Evolutionary conservation across 129 eudicot genomes (phyloP).

Genomic region (Kitagawia praeruptora): DNA sequence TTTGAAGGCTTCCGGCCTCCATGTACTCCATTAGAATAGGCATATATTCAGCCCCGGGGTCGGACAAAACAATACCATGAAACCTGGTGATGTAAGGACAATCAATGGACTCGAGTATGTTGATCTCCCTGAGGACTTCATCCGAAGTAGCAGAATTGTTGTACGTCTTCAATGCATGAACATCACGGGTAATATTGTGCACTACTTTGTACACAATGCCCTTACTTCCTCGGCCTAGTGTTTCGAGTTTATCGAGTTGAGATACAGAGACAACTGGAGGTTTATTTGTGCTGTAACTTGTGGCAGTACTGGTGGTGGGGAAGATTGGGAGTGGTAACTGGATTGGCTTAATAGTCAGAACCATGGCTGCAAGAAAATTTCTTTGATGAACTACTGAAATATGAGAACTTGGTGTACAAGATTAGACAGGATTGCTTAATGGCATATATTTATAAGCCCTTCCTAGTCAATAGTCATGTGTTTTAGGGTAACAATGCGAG

Average conservation of each 20-base stretch:
- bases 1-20: too few relatives aligned
- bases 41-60: too few relatives aligned
- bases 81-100: too few relatives aligned
- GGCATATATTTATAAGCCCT: too few relatives aligned
- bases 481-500: not conserved
- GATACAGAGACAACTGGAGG: not conserved
- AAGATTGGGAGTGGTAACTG: not conserved
- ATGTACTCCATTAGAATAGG: too few relatives aligned
- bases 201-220: slow-evolving; percentile 9
- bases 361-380: not conserved
- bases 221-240: not conserved
- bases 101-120: too few relatives aligned
- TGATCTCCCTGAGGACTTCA: too few relatives aligned
- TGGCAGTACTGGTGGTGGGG: not conserved
- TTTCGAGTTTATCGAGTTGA: not conserved
- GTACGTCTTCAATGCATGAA: slow-evolving; percentile 18
- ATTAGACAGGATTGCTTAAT: not conserved
- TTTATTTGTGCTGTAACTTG: not conserved
- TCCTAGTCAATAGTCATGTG: too few relatives aligned
- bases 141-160: too few relatives aligned
- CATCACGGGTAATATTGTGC: not conserved
- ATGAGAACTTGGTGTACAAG: not conserved
- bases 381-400: too few relatives aligned
- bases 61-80: too few relatives aligned
- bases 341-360: not conserved